phyloP scores from a whole-genome alignment of 2,329 filamentous ascomycete genomes.

The Neonectria magnoliae region DNA sequence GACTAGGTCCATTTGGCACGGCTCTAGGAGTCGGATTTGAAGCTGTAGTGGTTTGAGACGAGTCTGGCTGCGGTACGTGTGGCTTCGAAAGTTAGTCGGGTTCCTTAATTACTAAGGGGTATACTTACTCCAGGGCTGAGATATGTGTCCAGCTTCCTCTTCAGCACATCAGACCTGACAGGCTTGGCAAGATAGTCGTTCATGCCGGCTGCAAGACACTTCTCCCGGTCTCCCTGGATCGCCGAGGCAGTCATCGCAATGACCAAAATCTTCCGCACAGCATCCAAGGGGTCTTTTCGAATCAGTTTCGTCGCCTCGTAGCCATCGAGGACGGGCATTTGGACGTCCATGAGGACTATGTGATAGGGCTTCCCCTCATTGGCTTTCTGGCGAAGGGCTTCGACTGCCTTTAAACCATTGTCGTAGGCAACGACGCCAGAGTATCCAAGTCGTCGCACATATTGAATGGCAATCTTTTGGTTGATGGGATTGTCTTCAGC shows the following conservation, averaged over 20 bases:
- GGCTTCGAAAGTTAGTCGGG: conserved; percentile 25
- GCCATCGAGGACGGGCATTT: conserved; percentile 93
- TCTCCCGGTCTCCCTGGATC: conserved; percentile 93
- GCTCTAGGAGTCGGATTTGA: conserved; percentile 18
- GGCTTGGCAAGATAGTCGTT: conserved; percentile 97
- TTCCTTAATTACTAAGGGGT: not conserved
- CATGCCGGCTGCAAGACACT: conserved; percentile 96
- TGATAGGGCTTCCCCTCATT: conserved; percentile 82
- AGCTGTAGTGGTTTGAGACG: conserved; percentile 18
- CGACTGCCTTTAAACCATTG: conserved; percentile 88
- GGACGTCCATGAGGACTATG: conserved; percentile 93
- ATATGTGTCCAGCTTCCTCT: conserved; percentile 78
- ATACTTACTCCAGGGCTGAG: conserved; percentile 51
- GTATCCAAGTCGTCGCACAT: conserved; percentile 87
- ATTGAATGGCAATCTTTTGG: conserved; percentile 91
- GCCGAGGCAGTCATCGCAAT: conserved; percentile 98
- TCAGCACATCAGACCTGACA: conserved; percentile 87
- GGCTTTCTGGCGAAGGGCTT: conserved; percentile 80
- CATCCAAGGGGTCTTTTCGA: conserved; percentile 78
- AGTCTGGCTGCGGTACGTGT: conserved; percentile 25
- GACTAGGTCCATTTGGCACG: conserved; percentile 21
- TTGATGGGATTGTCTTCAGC: conserved; percentile 97
- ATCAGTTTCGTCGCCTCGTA: conserved; percentile 90
- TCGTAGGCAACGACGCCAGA: conserved; percentile 84
- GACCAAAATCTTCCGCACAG: conserved; percentile 84